Conservation (phyloP, 495 filamentous ascomycete genomes). For the Melanomma pulvis-pyrius region DNA sequence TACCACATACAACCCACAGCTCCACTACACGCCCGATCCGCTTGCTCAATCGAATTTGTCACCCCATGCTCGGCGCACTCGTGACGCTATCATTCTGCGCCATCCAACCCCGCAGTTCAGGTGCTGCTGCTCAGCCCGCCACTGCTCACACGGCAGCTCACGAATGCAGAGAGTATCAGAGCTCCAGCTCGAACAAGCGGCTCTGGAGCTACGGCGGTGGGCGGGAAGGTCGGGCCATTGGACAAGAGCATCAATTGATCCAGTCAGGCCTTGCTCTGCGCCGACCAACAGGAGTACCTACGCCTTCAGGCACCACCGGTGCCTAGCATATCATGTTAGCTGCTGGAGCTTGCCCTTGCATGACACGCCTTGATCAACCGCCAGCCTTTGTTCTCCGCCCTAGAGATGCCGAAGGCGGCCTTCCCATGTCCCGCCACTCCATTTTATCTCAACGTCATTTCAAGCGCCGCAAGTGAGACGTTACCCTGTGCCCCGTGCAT, state of each 20-base stretch:
- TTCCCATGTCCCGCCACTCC: constrained; percentile 4
- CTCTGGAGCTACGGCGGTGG: neutral
- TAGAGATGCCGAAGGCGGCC: constrained; percentile 5
- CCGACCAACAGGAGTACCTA: neutral
- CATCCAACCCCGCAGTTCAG: constrained; percentile 23
- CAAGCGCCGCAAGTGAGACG: neutral
- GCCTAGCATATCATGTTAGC: neutral
- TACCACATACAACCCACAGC: neutral
- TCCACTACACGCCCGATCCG: neutral
- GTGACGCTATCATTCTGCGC: constrained; percentile 30
- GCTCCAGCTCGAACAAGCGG: neutral
- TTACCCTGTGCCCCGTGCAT: constrained; percentile 4
- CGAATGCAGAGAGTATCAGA: neutral
- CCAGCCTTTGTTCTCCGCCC: constrained; percentile 13
- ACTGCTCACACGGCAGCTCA: neutral
- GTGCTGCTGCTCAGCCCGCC: neutral
- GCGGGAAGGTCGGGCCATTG: neutral
- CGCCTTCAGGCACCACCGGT: neutral
- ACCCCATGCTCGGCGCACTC: constrained; percentile 1
- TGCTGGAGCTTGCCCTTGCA: constrained; percentile 13
- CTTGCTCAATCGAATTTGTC: constrained; percentile 25
- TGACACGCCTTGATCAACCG: neutral
- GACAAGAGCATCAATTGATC: neutral
- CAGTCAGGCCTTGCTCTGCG: neutral
- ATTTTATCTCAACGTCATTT: constrained; percentile 17